phyloP scores from a whole-genome alignment of 352 stramenopile species.

The Phytophthora pinifolia region DNA sequence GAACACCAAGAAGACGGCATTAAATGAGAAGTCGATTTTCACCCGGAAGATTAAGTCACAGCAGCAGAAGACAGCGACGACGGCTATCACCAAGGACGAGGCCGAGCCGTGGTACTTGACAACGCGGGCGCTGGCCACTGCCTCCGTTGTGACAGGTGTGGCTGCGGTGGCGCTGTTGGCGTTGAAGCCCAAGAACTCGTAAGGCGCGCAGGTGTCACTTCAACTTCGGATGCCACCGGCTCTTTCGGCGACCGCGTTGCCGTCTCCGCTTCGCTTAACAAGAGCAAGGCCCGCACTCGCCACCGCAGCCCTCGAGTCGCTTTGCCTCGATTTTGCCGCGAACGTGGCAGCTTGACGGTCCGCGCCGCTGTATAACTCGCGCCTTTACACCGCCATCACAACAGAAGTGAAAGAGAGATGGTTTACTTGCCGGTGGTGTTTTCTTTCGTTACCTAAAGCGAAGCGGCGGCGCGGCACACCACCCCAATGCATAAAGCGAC shows the following conservation, averaged over 20 bases:
- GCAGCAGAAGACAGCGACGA: constrained; percentile 27
- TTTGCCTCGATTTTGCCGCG: no score
- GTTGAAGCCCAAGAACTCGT: constrained; percentile 59
- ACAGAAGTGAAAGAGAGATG: constrained; percentile 17
- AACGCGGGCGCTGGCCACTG: constrained; percentile 53
- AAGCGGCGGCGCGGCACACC: constrained; percentile 2
- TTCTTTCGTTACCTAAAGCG: constrained; percentile 19
- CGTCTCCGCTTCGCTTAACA: constrained; percentile 19
- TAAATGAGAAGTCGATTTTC: constrained; percentile 64
- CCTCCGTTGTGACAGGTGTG: constrained; percentile 68
- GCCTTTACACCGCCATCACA: constrained; percentile 16
- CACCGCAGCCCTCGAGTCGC: constrained; percentile 5
- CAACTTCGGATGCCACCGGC: constrained; percentile 24
- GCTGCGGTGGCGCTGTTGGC: constrained; percentile 61
- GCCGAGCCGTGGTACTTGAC: constrained; percentile 65
- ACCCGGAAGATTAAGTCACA: constrained; percentile 63
- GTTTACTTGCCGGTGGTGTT: constrained; percentile 13
- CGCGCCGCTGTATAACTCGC: constrained; percentile 13
- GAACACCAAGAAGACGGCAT: constrained; percentile 17
- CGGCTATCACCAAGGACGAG: constrained; percentile 6
- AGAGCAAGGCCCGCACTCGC: constrained; percentile 28
- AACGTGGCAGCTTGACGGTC: no score
- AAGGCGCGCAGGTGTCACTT: constrained; percentile 24
- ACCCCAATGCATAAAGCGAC: constrained; percentile 5
- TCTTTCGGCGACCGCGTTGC: constrained; percentile 9